Conservation (phyloP, 2,329 filamentous ascomycete species). For the Diaporthe sp. region DNA sequence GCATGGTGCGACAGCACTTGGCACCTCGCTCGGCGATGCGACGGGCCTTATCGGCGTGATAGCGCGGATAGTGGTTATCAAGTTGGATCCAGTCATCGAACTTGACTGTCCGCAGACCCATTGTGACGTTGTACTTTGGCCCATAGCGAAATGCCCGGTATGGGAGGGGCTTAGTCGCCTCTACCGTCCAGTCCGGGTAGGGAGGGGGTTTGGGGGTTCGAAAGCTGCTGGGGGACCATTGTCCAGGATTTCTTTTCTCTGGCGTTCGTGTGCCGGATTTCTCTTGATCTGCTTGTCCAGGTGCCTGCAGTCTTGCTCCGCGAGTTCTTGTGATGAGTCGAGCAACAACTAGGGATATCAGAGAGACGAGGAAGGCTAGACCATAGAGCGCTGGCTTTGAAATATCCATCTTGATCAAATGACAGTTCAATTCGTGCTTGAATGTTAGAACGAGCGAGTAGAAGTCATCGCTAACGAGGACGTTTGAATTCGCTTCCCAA, state of each 20-base stretch:
- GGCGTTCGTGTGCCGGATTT: slow-evolving; percentile 17
- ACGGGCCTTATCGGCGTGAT: slow-evolving; percentile 77
- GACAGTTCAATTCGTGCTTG: neutral
- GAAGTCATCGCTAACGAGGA: neutral
- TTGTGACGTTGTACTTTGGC: slow-evolving; percentile 81
- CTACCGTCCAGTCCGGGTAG: slow-evolving; percentile 77
- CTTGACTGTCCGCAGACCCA: slow-evolving; percentile 79
- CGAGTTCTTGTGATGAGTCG: slow-evolving; percentile 23
- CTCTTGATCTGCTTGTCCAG: neutral
- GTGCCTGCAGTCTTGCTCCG: neutral
- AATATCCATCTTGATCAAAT: neutral
- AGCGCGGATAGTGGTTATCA: slow-evolving; percentile 82
- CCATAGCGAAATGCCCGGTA: slow-evolving; percentile 85
- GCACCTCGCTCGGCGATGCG: slow-evolving; percentile 75
- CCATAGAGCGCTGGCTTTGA: slow-evolving; percentile 24
- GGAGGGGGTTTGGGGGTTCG: slow-evolving; percentile 69
- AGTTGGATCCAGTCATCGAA: slow-evolving; percentile 87
- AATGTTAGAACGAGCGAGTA: too few relatives aligned
- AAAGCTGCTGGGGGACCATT: slow-evolving; percentile 71
- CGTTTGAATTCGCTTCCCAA: slow-evolving; percentile 1
- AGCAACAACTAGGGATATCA: slow-evolving; percentile 19
- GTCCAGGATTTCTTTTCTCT: slow-evolving; percentile 44
- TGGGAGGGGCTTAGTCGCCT: slow-evolving; percentile 77
- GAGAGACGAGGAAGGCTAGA: slow-evolving; percentile 17
- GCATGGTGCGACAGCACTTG: slow-evolving; percentile 77